These are phyloP conservation scores for Fraxinus floribunda DNA, from an alignment of 305 asterid genomes.

Conservation along the genomic window DNA sequence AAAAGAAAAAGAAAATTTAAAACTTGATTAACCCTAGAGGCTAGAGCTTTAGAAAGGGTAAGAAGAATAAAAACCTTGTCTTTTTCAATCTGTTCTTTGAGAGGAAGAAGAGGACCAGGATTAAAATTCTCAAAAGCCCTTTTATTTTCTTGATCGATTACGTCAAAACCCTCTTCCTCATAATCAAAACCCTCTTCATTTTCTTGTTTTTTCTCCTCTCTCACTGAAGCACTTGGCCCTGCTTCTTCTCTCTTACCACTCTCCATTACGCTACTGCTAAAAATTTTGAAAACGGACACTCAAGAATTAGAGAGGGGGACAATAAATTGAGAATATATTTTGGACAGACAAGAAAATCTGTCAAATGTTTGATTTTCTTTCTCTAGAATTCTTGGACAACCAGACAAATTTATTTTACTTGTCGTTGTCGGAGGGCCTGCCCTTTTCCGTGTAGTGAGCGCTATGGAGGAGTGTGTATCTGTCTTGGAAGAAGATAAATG, in stretches of 20 bases:
- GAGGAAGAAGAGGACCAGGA: conserved; percentile 82
- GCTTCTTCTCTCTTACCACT: conserved; percentile 44
- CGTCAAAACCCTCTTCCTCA: conserved; percentile 26
- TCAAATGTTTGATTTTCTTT: conserved; percentile 1
- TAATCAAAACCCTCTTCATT: conserved; percentile 17
- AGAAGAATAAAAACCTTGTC: conserved; percentile 50
- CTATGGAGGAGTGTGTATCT: background rate
- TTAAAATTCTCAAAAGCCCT: conserved; percentile 42
- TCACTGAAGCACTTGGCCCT: conserved; percentile 34
- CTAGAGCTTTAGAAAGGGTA: background rate
- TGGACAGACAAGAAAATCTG: conserved; percentile 25
- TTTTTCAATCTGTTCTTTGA: conserved; percentile 72
- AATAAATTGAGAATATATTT: conserved; percentile 3
- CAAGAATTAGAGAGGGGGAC: conserved; percentile 12
- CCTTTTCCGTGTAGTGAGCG: background rate
- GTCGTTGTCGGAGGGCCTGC: conserved; percentile 25
- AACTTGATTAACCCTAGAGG: background rate
- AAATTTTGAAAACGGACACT: background rate
- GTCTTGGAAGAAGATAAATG: background rate
- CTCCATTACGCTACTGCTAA: conserved; percentile 22
- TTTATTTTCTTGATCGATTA: conserved; percentile 22
- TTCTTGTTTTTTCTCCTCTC: conserved; percentile 30
- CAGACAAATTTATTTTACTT: conserved; percentile 17
- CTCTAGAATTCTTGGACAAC: background rate
- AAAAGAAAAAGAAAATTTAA: background rate